These are phyloP conservation scores for Skeletonema tropicum DNA, from an alignment of 108 stramenopile species.

Conservation along the genomic window DNA sequence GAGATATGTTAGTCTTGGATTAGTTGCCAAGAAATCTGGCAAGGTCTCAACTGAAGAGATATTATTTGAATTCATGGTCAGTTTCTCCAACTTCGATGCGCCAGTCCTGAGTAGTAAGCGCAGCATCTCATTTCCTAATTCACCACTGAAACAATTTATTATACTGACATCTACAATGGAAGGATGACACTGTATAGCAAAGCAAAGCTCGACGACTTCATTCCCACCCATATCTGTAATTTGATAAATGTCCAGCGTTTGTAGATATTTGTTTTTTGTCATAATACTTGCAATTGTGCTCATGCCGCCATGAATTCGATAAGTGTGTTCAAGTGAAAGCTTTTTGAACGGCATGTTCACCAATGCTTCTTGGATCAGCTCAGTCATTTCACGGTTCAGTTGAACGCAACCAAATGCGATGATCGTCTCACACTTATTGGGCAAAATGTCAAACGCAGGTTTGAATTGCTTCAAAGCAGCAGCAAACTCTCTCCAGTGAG, in stretches of 20 bases:
- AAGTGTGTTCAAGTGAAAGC: neutral
- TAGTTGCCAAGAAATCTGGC: slow-evolving; percentile 3
- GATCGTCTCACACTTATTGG: neutral
- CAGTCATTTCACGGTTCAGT: neutral
- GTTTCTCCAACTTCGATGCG: neutral
- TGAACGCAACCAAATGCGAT: neutral
- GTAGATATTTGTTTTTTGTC: neutral
- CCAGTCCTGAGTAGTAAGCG: neutral
- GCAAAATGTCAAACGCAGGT: neutral
- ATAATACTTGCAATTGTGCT: neutral
- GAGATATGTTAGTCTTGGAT: neutral
- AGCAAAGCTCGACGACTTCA: neutral
- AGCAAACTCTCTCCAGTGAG: too few species aligned
- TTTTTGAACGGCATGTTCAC: neutral
- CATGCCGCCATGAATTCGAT: neutral
- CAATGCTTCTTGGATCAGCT: neutral
- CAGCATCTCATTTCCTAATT: neutral
- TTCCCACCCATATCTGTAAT: neutral
- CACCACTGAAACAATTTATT: neutral
- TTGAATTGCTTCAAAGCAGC: too few species aligned
- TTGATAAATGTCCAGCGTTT: neutral
- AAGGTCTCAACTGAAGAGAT: neutral
- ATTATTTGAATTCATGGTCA: neutral
- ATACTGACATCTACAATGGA: too few species aligned
- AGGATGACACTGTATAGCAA: neutral